Percentiles rank a stretch among this genome's conserved stretches.
Conservation (phyloP, 1,139 yeast species). For the Pichia sp. region DNA sequence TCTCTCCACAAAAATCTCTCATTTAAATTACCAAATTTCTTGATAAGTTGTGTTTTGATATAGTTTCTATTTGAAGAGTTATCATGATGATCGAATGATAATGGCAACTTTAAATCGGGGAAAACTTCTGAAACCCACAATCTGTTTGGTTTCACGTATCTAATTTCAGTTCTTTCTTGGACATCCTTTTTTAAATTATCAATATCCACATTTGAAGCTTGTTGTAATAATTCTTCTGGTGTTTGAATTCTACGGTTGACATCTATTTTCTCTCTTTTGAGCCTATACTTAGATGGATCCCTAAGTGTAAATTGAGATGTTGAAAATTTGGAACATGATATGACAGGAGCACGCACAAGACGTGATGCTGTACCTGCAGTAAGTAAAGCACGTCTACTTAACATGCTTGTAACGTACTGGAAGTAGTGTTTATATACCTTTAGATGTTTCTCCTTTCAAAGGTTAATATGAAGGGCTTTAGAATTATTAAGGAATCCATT, state of each 20-base stretch:
- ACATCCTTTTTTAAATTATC: constrained; percentile 26
- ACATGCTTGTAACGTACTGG: neutral
- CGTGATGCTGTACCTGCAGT: neutral
- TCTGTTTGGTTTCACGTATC: constrained; percentile 30
- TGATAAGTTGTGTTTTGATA: constrained; percentile 19
- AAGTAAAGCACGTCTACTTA: neutral
- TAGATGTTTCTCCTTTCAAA: neutral
- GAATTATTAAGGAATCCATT: too few relatives aligned
- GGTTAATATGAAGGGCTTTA: too few relatives aligned
- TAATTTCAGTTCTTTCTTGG: constrained; percentile 21
- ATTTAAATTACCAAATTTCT: constrained; percentile 24
- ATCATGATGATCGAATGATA: constrained; percentile 26
- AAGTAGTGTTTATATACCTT: too few relatives aligned
- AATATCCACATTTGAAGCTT: constrained; percentile 28
- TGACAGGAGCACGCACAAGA: neutral
- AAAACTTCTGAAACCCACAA: constrained; percentile 26
- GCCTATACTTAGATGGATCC: constrained; percentile 12
- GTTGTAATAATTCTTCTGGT: constrained; percentile 30
- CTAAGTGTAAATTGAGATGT: constrained; percentile 6
- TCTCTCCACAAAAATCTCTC: constrained; percentile 18
- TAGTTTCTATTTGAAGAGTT: constrained; percentile 20
- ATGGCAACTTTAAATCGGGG: constrained; percentile 14
- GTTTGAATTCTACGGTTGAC: constrained; percentile 26
- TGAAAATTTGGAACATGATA: constrained; percentile 7
- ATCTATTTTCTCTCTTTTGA: constrained; percentile 11